Evolutionary conservation across 2,329 filamentous ascomycete genomes (phyloP).

Genomic region (Claviceps arundinis): DNA sequence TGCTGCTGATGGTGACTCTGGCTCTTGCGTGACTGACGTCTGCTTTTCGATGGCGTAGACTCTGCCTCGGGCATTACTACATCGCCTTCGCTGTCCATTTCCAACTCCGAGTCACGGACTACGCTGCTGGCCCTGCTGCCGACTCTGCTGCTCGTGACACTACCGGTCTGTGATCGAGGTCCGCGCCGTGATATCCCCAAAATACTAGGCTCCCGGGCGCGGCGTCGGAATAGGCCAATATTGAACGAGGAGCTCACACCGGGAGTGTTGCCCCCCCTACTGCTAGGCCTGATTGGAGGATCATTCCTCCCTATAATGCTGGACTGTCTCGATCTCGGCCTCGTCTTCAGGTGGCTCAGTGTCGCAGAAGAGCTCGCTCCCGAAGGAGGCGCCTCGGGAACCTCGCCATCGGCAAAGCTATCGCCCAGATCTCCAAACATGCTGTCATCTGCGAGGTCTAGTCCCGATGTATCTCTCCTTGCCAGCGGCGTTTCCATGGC

Average conservation of each 20-base stretch:
- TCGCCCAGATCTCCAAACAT: slow-evolving; percentile 33
- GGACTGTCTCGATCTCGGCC: slow-evolving; percentile 31
- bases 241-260: slow-evolving; percentile 38
- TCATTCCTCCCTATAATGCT: slow-evolving; percentile 39
- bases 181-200: slow-evolving; percentile 37
- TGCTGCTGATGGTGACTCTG: slow-evolving; percentile 7
- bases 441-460: slow-evolving; percentile 34
- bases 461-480: slow-evolving; percentile 30
- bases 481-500: slow-evolving; percentile 20
- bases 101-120: slow-evolving; percentile 18
- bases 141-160: slow-evolving; percentile 3
- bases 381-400: slow-evolving; percentile 22
- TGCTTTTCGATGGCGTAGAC: slow-evolving; percentile 47
- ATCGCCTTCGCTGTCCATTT: slow-evolving; percentile 27
- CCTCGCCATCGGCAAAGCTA: slow-evolving; percentile 27
- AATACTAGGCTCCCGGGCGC: slow-evolving; percentile 48
- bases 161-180: slow-evolving; percentile 16
- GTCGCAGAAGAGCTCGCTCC: slow-evolving; percentile 33
- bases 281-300: slow-evolving; percentile 39
- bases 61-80: slow-evolving; percentile 49
- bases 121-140: slow-evolving; percentile 14
- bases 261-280: slow-evolving; percentile 33
- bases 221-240: slow-evolving; percentile 43
- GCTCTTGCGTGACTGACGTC: slow-evolving; percentile 24
- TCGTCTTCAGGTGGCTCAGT: slow-evolving; percentile 28